Evolutionary conservation across 768 basidiomycete species (phyloP), one percentile per base, ranked within the genome.

Genomic region (Pseudohyphozyma bogoriensis): DNA sequence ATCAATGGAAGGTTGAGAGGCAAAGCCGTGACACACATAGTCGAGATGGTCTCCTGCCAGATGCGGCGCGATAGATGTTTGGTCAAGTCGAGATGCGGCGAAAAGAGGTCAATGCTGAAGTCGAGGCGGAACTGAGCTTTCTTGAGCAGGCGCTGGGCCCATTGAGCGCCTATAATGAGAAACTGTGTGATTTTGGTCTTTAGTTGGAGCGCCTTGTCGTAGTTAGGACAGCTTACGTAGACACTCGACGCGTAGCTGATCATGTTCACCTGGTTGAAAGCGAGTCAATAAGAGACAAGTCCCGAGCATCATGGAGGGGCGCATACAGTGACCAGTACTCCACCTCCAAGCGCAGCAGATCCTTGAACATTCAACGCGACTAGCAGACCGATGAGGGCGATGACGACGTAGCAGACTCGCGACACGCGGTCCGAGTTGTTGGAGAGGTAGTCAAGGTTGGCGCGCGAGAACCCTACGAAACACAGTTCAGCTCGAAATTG

Each of bases 71-170:
- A 81, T 20, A 80, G 77, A 70, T 89, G 87, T 59, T 60, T 66
- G 26, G 42, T 26, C 6, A 69, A 31, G 56, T 57, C 72, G 66
- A 62, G 74, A 82, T 80, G 77, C 26, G 87, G 87, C 20, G 85
- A 87, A 71, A 88, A 88, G 52, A 88, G 79, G 70, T 89, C 87
- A 63, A 88, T 79, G 72, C 84, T 86, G 74, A 86, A 87, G 73
- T 88, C 86, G 39, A 88, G 78, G 29, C 87, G 80, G 29, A n/a
- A n/a, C n/a, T n/a, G n/a, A n/a, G n/a, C n/a, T 12, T 56, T 76
- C 72, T 89, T 87, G 36, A 87, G 78, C 31, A 79, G 33, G 16
- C 78, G 76, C 54, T 83, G 82, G 56, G 78, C 73, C 62, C 80
- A 71, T n/a, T n/a, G n/a, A n/a, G n/a, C n/a, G n/a, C n/a, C n/a